Conservation (phyloP, 306 rosid species). For the Biancaea sappan region DNA sequence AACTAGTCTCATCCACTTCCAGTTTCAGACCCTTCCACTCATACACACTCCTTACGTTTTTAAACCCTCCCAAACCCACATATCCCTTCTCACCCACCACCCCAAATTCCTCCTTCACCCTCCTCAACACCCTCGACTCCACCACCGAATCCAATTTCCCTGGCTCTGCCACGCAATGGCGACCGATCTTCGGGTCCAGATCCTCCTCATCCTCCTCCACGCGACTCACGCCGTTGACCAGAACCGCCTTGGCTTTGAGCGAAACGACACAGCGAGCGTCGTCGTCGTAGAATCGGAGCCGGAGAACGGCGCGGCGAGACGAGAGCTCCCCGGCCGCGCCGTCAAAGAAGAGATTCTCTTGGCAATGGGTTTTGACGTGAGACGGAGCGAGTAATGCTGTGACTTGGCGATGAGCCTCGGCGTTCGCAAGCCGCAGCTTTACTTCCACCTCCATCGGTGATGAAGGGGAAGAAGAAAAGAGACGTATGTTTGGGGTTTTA, state of each 20-base stretch:
- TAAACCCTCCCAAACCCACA: conserved; percentile 79
- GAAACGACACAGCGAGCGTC: conserved; percentile 64
- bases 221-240: conserved; percentile 79
- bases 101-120: conserved; percentile 80
- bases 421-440: conserved; percentile 69
- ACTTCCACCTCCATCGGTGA: conserved; percentile 59
- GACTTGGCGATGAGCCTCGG: conserved; percentile 51
- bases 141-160: conserved; percentile 49
- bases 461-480: not conserved
- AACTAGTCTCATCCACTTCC: conserved; percentile 86
- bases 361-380: conserved; percentile 63
- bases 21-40: conserved; percentile 87
- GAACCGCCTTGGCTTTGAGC: conserved; percentile 74
- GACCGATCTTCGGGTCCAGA: conserved; percentile 54
- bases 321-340: conserved; percentile 70
- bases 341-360: conserved; percentile 86
- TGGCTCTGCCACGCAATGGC: conserved; percentile 69
- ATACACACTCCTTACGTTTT: conserved; percentile 77
- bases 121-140: conserved; percentile 75
- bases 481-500: conserved; percentile 1
- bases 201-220: conserved; percentile 95
- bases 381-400: conserved; percentile 56
- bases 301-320: conserved; percentile 61
- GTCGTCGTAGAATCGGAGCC: conserved; percentile 70
- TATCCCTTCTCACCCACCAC: conserved; percentile 46